Evolutionary conservation across 441 rosid species (phyloP).

Genomic region (Corymbia calophylla): DNA sequence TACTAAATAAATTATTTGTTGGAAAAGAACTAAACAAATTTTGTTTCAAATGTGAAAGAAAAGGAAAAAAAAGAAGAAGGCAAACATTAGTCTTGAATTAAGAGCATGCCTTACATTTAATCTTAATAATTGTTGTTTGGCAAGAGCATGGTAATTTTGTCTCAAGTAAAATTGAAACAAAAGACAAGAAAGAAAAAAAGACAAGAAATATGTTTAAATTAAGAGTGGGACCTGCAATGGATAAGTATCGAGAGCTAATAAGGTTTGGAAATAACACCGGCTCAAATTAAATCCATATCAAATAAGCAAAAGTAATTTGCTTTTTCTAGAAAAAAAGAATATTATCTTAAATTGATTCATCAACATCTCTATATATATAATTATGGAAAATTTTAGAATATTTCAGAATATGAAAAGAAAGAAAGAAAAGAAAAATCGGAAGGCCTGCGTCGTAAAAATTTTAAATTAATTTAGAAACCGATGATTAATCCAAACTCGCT

Average conservation of each 20-base stretch:
- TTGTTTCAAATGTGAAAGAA: too few species aligned
- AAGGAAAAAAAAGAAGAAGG: too few species aligned
- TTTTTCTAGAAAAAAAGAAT: neutral
- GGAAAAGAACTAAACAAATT: too few species aligned
- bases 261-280: rapidly evolving
- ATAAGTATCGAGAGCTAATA: too few species aligned
- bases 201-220: neutral
- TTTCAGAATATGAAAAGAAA: neutral
- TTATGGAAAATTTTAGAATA: neutral
- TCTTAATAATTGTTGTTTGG: too few species aligned
- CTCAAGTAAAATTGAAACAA: too few species aligned
- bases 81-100: too few species aligned
- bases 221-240: neutral
- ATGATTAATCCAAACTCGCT: neutral
- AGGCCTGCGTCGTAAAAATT: neutral
- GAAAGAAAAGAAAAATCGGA: neutral
- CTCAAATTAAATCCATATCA: rapidly evolving
- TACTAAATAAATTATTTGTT: too few species aligned
- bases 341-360: neutral
- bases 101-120: too few species aligned
- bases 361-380: neutral
- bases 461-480: neutral
- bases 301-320: neutral
- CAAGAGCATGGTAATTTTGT: too few species aligned
- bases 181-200: too few species aligned